Conservation (phyloP, 1,284 basidiomycete species). For the Pyrrhoderma lamaoense region DNA sequence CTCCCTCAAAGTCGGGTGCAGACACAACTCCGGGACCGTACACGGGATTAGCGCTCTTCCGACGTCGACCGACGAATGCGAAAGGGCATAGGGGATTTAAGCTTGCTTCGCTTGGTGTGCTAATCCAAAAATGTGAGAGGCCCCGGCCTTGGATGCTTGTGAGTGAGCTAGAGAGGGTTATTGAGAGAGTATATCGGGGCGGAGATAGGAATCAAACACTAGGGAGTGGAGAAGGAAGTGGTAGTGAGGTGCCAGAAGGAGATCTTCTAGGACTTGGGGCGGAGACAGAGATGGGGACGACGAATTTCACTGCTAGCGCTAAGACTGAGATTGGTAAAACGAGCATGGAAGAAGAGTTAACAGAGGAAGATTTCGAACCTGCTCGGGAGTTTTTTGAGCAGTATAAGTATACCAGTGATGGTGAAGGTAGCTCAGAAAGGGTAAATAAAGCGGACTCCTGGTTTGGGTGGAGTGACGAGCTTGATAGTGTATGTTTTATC, state of each 20-base stretch:
- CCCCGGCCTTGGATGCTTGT: slow-evolving; percentile 69
- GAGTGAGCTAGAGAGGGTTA: slow-evolving; percentile 50
- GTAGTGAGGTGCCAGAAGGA: background rate
- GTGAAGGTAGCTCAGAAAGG: slow-evolving; percentile 39
- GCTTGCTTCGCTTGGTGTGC: slow-evolving; percentile 68
- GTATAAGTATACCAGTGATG: too few species aligned
- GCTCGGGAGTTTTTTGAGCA: slow-evolving; percentile 58
- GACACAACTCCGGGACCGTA: slow-evolving; percentile 67
- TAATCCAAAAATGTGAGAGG: slow-evolving; percentile 54
- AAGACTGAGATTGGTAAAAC: too few species aligned
- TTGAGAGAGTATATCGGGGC: slow-evolving; percentile 41
- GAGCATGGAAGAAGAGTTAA: slow-evolving; percentile 11
- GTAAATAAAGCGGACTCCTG: slow-evolving; percentile 46
- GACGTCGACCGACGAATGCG: slow-evolving; percentile 56
- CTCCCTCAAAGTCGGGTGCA: slow-evolving; percentile 24
- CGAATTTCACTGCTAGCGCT: too few species aligned
- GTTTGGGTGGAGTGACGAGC: slow-evolving; percentile 58
- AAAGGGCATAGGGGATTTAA: slow-evolving; percentile 70
- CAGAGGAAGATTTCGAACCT: slow-evolving; percentile 56
- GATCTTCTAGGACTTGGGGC: slow-evolving; percentile 6
- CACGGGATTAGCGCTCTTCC: slow-evolving; percentile 65
- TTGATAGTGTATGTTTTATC: slow-evolving; percentile 39
- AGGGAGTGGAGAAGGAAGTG: background rate
- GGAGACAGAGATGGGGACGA: too few species aligned
- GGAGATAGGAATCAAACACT: background rate